Base-by-base conservation (phyloP, 192 early-diverging fungal species). In the Haplosporangium gracile region DNA sequence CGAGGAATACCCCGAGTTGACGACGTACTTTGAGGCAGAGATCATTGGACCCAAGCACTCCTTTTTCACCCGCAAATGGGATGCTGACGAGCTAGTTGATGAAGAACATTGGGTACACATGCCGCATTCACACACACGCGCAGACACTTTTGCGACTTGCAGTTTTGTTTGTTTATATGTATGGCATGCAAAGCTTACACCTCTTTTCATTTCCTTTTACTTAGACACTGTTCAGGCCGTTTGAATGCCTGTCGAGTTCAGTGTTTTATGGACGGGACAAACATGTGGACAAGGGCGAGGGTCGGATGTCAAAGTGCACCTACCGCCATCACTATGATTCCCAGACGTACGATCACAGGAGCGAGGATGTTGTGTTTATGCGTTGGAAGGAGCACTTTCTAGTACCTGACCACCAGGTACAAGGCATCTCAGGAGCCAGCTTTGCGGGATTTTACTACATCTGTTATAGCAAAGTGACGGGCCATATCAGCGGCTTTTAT, bases 311-410 rank as follows among this genome's bases (percentile, higher is more conserved):
- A 1, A 43, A 63, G 11, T 43, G 72, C 20, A 36, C 2, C 49
- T 16, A 51, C 24, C 81, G 36, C 4, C 75, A 65, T 18, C 75
- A 76, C 51, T 80, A 89, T 26, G 89, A 92, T 38, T 89, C 80
- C 24, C 88, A 88, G 63, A 77, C 74, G 38, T 91, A 90, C 74
- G 88, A 91, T 78, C 88, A 90, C 22, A 72, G 76, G 18, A 77
- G 88, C 60, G 87, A 91, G 82, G 91, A 90, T 81, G 92, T 88
- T 53, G 89, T 97, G 13, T 97, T 96, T 88, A 97, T 97, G 97
- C 91, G 97, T 57, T 97, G 97, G 97, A 97, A 97, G 89, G 97
- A 97, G 75, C 94, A 96, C 82, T 97, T 97, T 79, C 82, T 97
- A 57, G 95, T 97, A 16, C 96, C 97, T n/a, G 95, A 97, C 82